These are phyloP conservation scores for Achaetomiella virescens DNA, from an alignment of 495 filamentous ascomycete genomes.

Conservation along the genomic window DNA sequence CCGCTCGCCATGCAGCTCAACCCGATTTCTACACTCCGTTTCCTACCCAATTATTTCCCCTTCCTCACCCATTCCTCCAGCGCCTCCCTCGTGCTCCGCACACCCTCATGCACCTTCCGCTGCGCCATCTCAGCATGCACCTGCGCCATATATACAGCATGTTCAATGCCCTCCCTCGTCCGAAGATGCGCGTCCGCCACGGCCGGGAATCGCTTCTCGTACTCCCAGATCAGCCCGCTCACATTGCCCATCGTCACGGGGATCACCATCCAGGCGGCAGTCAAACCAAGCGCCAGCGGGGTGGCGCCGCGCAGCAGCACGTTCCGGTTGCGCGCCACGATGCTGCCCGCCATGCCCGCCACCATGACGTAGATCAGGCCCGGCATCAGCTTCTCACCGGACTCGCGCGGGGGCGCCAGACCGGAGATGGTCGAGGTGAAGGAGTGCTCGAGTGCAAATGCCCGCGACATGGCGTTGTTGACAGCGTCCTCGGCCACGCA, in stretches of 20 bases:
- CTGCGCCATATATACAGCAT: slow-evolving; percentile 61
- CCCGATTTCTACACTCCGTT: not conserved
- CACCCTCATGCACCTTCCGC: slow-evolving; percentile 70
- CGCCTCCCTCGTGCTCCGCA: slow-evolving; percentile 61
- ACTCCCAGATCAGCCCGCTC: slow-evolving; percentile 73
- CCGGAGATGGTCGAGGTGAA: slow-evolving; percentile 82
- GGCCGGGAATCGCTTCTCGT: slow-evolving; percentile 77
- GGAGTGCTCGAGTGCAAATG: slow-evolving; percentile 72
- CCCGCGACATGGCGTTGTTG: slow-evolving; percentile 66
- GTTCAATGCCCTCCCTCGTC: slow-evolving; percentile 57
- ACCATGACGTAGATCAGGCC: slow-evolving; percentile 86
- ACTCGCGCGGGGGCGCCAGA: slow-evolving; percentile 75
- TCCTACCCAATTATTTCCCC: slow-evolving; percentile 51
- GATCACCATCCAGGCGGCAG: slow-evolving; percentile 66
- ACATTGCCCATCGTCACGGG: slow-evolving; percentile 83
- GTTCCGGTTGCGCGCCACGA: slow-evolving; percentile 78
- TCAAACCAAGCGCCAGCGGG: slow-evolving; percentile 65
- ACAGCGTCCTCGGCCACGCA: slow-evolving; percentile 66
- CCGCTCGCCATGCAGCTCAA: not conserved
- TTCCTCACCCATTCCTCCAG: slow-evolving; percentile 87
- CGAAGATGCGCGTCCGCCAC: slow-evolving; percentile 70
- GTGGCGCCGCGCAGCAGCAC: slow-evolving; percentile 66
- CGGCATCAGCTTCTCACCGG: slow-evolving; percentile 77
- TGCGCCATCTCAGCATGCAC: slow-evolving; percentile 64
- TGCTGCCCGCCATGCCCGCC: slow-evolving; percentile 84